phyloP scores from a whole-genome alignment of 441 rosid genomes.

The Eruca vesicaria region DNA sequence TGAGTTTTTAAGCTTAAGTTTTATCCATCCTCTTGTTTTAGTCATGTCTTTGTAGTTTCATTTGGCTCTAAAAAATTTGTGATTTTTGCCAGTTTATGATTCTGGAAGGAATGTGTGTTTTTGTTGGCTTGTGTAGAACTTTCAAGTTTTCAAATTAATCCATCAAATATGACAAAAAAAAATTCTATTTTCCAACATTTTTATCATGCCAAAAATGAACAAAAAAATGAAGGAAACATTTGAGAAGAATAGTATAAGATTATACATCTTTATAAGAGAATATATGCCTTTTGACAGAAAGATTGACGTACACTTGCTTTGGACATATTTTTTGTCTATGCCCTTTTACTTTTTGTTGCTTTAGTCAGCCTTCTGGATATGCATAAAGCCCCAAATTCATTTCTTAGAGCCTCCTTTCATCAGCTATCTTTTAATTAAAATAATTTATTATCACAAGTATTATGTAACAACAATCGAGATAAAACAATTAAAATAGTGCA shows the following conservation, averaged over 20 bases:
- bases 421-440: conserved; percentile 5
- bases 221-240: background rate
- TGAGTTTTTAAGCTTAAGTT: no score
- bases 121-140: no score
- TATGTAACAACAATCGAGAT: conserved; percentile 31
- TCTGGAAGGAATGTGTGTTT: no score
- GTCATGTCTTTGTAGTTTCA: no score
- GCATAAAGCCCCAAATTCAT: conserved; percentile 15
- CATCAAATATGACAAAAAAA: no score
- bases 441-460: conserved; percentile 27
- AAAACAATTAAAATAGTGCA: conserved; percentile 23
- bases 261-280: conserved; percentile 11
- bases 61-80: no score
- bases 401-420: conserved; percentile 6
- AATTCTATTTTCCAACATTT: no score
- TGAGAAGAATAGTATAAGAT: background rate
- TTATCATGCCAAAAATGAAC: no score
- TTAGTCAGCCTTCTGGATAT: conserved; percentile 25
- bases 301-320: conserved; percentile 28
- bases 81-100: no score
- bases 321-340: background rate
- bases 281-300: conserved; percentile 34
- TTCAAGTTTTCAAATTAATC: no score
- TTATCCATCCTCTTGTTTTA: no score
- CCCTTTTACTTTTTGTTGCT: conserved; percentile 32